Evolutionary conservation across 768 basidiomycete genomes (phyloP), one percentile per base, ranked within the genome.

Genomic region (Mycena galericulata): DNA sequence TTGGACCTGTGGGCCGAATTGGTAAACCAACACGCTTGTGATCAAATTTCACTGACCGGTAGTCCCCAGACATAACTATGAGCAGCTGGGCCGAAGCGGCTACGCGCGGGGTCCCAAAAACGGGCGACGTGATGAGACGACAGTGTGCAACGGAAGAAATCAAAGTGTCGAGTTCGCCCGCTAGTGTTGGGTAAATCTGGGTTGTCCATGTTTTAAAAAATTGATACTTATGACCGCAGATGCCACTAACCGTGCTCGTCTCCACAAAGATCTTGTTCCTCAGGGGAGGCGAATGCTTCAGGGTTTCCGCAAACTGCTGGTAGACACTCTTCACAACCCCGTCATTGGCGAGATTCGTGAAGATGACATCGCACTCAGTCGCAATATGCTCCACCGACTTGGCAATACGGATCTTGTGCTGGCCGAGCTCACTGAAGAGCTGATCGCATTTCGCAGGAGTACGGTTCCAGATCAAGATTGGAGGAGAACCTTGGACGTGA

Each of bases 401-500:
- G 1, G 91, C 92, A 51, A 95, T 83, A 43, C 79, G 78, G 73
- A 90, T 84, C 55, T 85, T 82, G 38, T 83, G 79, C 30, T 82
- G 75, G 9, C 91, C 90, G 12, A 93, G 73, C 36, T 89, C 86
- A n/a, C 86, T 79, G 3, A 81, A 76, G 0, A 93, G 85, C 22
- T 84, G 82, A 61, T 91, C 86, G 20, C 87, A 78, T 77, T 92
- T 94, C 34, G 85, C 82, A 6, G 76, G 61, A 9, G 89, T 86
- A n/a, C 95, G 88, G 75, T 96, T 97, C 84, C 88, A 95, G 11
- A 97, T 84, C 38, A 91, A 77, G 55, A 96, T 75, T 4, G 94
- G 89, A 0, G 83, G 81, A 36, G 82, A 72, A 3, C 75, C 77
- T 17, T 75, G 75, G 38, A 77, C 67, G 49, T 84, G 80, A 6